Percentiles rank a stretch among this genome's conserved stretches.
phyloP scores from a whole-genome alignment of 306 rosid species.

The Vigna nakashimae region DNA sequence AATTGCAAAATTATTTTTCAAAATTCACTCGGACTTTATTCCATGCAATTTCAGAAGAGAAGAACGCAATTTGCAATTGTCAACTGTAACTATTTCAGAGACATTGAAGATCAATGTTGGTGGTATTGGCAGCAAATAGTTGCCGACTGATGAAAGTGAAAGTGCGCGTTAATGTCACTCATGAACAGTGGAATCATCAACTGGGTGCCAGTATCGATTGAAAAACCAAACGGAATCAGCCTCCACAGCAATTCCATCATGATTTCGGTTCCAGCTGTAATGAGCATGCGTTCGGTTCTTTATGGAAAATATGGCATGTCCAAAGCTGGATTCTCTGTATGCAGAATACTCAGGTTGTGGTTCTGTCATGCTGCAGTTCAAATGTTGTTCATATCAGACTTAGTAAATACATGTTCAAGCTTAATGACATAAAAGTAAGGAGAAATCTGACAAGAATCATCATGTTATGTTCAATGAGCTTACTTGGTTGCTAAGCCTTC shows the following conservation, averaged over 20 bases:
- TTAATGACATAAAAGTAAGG: not conserved
- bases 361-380: slow-evolving; percentile 72
- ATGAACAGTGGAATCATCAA: slow-evolving; percentile 61
- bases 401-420: too few relatives aligned
- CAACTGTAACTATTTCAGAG: not conserved
- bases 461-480: slow-evolving; percentile 31
- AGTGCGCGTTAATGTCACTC: not conserved
- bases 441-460: not conserved
- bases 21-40: too few relatives aligned
- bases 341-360: slow-evolving; percentile 90
- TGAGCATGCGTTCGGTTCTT: slow-evolving; percentile 86
- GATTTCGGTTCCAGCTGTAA: slow-evolving; percentile 81
- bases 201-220: slow-evolving; percentile 69
- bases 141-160: not conserved
- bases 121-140: slow-evolving; percentile 1
- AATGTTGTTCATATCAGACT: not conserved
- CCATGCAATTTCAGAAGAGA: not conserved
- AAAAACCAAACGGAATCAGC: slow-evolving; percentile 78
- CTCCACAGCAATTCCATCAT: slow-evolving; percentile 75
- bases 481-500: slow-evolving; percentile 93
- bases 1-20: too few relatives aligned
- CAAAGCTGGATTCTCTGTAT: slow-evolving; percentile 82
- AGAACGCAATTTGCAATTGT: slow-evolving; percentile 9
- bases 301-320: slow-evolving; percentile 79
- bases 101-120: slow-evolving; percentile 3